Base-by-base conservation (phyloP, 1,284 basidiomycete genomes). In the Ustilago bromivora region DNA sequence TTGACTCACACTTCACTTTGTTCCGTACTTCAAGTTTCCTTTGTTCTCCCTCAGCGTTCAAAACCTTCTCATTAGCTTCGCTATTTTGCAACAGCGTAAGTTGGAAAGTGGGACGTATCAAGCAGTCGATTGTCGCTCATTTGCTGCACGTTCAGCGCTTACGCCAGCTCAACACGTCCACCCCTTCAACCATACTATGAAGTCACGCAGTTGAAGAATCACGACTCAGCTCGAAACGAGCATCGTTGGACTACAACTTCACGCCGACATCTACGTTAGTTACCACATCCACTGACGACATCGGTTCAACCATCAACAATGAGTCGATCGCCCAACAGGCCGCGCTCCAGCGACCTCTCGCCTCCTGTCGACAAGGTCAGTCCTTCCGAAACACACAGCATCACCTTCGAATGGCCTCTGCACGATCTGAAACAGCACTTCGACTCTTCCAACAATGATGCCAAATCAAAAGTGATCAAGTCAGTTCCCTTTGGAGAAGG, bases 401-500 rank as follows among this genome's bases (percentile, higher is more conserved):
- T 77, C 68, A 67, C 72, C 38, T 79, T 79, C 54, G 78, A 79
- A 55, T 79, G 78, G 82, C 82, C 82, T 19, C 73, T 87, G 11
- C 71, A 74, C 51, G 84, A 86, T 54, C 80, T 88, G 23, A 83
- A 82, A 57, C 61, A 81, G 35, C 71, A 87, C 19, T 88, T 88
- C 57, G 86, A 87, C 49, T 77, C 79, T 13, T 84, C 85, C 17
- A 83, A 82, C 60, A 78, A 81, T 23, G 84, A 87, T 12, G 56
- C 70, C n/a, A 88, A 88, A 81, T 83, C 79, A 36, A 86, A 84
- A 55, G 87, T 86, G 52, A 82, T 87, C 81, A 86, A 86, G 76
- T 83, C 80, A 7, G 71, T 74, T 4, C 71, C 79, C 13, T 83
- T 83, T 51, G 82, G 81, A 1, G 67, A 78, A 3, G 82, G 81